Percentiles rank a stretch among this genome's conserved stretches.
phyloP scores from a whole-genome alignment of 2,329 filamentous ascomycete species.

The Phialophora tarda region DNA sequence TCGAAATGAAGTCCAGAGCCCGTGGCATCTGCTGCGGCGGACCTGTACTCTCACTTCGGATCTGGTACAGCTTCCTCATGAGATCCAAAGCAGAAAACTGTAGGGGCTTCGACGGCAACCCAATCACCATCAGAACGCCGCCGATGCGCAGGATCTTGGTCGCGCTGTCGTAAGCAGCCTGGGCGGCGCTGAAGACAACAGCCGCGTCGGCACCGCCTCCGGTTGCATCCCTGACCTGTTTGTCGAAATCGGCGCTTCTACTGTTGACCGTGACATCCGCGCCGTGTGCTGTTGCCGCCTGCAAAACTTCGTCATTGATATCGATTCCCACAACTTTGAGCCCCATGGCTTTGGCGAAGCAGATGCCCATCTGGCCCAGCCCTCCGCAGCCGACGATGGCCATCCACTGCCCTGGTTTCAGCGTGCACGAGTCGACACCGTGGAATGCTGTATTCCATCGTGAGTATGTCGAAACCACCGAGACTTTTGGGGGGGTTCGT shows the following conservation, averaged over 20 bases:
- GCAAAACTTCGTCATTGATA: conserved; percentile 39
- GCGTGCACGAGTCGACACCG: conserved; percentile 14
- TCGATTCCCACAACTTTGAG: conserved; percentile 23
- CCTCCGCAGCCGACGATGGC: conserved; percentile 38
- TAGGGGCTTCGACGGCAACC: not conserved
- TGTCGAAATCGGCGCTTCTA: not conserved
- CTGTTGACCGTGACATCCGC: not conserved
- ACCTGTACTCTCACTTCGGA: not conserved
- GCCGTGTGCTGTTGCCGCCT: not conserved
- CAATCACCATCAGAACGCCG: conserved; percentile 1
- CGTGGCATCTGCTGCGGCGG: not conserved
- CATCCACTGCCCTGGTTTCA: conserved; percentile 35
- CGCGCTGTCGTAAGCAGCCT: conserved; percentile 27
- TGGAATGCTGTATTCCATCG: conserved; percentile 14
- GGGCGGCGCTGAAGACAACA: conserved; percentile 28
- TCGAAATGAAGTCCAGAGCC: not conserved
- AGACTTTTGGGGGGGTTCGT: not conserved
- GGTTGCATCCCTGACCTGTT: conserved; percentile 35
- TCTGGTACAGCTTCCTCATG: not conserved
- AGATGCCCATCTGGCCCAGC: conserved; percentile 40
- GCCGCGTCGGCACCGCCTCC: conserved; percentile 21
- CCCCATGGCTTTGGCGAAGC: conserved; percentile 42
- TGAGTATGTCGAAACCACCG: not conserved
- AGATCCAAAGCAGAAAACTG: not conserved
- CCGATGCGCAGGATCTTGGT: conserved; percentile 24